Base-by-base conservation (phyloP, 2,329 filamentous ascomycete genomes). In the Exophiala sp. region DNA sequence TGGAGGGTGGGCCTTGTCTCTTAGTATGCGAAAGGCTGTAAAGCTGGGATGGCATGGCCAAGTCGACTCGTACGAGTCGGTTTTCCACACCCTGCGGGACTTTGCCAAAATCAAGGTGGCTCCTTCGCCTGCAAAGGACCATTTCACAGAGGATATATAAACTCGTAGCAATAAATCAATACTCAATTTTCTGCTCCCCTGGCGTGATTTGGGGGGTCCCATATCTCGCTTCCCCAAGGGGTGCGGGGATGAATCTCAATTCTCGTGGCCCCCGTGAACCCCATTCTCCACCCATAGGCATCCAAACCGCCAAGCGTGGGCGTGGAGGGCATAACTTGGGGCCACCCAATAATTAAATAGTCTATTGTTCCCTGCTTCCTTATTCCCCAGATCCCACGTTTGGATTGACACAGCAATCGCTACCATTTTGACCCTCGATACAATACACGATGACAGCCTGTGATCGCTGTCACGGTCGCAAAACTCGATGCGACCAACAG, bases 11-110 rank as follows among this genome's bases (percentile, higher is more conserved):
- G 3, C 49, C 1, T 39, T 52, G 49, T 46, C 41, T 18, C 29
- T 52, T 24, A 66, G 65, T 50, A 65, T 63, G 43, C 52, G 57
- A 18, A 67, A 69, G 52, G 62, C 63, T 5, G 59, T 61, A 24
- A 64, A 66, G 32, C 50, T 59, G 21, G 66, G 67, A 8, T 69
- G 66, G 46, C 64, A 66, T 54, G 65, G 64, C 7, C 65, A 63
- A 21, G 64, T 68, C 10, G 67, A 71, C 48, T 63, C 63, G 8
- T 62, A 58, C 16, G 65, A 65, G 33, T 63, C 60, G 16, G 40
- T 29, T 18, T 52, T 46, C 40, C 11, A 38, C 11, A 24, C 18
- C n/a, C n/a, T 46, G 9, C 18, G 14, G 18, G 42, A 32, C n/a
- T 18, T 51, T 9, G 48, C 29, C 21, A 44, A 35, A 18, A 34